Conservation (phyloP, 306 rosid species). For the Pyrus bretschneideri region DNA sequence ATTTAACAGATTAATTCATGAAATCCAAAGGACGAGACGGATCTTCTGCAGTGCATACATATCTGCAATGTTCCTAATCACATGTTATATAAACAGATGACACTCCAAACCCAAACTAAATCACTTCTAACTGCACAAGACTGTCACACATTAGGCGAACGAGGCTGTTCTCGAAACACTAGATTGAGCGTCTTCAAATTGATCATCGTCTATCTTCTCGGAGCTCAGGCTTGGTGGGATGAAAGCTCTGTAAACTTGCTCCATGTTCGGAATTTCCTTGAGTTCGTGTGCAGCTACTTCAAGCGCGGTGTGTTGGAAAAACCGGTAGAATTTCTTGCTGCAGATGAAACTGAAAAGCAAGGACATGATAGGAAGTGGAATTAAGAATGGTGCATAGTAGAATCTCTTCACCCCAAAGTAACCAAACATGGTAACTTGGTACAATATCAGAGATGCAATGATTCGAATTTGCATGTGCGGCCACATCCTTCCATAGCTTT, state of each 20-base stretch:
- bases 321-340: conserved; percentile 60
- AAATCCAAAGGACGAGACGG: neutral
- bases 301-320: conserved; percentile 44
- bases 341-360: conserved; percentile 39
- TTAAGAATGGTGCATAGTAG: conserved; percentile 34
- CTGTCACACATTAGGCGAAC: conserved; percentile 25
- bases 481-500: conserved; percentile 93
- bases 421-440: conserved; percentile 82
- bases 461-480: conserved; percentile 71
- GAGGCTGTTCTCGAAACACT: conserved; percentile 52
- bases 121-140: neutral
- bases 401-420: conserved; percentile 60
- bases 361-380: conserved; percentile 65
- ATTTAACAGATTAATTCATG: neutral
- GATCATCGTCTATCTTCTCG: conserved; percentile 60
- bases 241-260: conserved; percentile 51
- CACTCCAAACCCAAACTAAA: neutral
- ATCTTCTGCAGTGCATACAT: neutral
- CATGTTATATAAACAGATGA: neutral
- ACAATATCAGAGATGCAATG: conserved; percentile 62
- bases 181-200: conserved; percentile 65
- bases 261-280: conserved; percentile 71
- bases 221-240: conserved; percentile 70
- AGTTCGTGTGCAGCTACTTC: conserved; percentile 43
- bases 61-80: neutral